Evolutionary conservation across 1,284 basidiomycete species (phyloP).

Genomic region (Cutaneotrichosporon dermatis): DNA sequence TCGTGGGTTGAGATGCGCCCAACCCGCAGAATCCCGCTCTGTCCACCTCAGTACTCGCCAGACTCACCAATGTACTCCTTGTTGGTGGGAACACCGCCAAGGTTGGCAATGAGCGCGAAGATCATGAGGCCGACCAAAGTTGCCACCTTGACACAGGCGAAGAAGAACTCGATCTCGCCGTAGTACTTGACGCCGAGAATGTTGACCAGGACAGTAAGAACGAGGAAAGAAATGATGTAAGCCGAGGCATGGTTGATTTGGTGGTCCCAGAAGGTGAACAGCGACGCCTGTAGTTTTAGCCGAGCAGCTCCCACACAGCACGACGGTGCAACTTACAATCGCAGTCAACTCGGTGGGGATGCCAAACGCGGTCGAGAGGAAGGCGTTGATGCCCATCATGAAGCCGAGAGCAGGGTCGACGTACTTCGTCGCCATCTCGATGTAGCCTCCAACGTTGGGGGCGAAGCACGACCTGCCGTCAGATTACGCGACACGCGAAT

Average conservation of each 20-base stretch:
- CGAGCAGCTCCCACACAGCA: background rate
- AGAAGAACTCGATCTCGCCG: conserved; percentile 53
- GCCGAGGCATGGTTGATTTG: conserved; percentile 17
- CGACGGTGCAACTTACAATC: conserved; percentile 39
- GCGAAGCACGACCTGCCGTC: conserved; percentile 14
- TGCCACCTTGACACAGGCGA: conserved; percentile 61
- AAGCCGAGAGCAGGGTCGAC: conserved; percentile 57
- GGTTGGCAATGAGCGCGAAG: conserved; percentile 63
- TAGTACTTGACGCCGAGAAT: conserved; percentile 25
- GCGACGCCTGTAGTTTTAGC: conserved; percentile 49
- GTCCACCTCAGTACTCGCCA: no score
- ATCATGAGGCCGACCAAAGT: conserved; percentile 56
- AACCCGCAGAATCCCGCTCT: no score
- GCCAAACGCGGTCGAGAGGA: conserved; percentile 56
- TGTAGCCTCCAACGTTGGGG: conserved; percentile 23
- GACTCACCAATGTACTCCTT: conserved; percentile 40
- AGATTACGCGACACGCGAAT: background rate
- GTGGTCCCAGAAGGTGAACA: conserved; percentile 72
- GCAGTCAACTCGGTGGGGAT: conserved; percentile 65
- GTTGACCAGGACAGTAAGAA: conserved; percentile 13
- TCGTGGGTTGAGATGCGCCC: no score
- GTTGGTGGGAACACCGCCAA: conserved; percentile 63
- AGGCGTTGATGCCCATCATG: conserved; percentile 58
- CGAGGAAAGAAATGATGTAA: conserved; percentile 16
- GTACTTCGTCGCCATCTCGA: conserved; percentile 24